phyloP scores from a whole-genome alignment of 352 stramenopile species.

The Phytopythium oedochilum region DNA sequence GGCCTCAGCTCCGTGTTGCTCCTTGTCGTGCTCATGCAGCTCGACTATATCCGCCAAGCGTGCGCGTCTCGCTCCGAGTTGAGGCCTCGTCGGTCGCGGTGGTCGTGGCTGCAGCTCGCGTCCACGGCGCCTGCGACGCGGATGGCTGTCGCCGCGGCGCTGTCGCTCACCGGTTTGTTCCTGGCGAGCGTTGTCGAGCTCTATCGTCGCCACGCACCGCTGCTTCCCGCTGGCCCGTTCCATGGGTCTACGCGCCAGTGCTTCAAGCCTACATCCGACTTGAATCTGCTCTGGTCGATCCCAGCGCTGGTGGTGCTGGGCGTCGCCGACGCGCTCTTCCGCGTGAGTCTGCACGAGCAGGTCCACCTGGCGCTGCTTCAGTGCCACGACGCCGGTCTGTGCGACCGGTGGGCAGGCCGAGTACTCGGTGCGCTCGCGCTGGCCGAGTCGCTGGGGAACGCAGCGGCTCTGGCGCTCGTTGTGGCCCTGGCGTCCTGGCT shows the following conservation, averaged over 20 bases:
- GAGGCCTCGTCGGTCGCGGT: background rate
- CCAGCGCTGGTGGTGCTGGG: slow-evolving; percentile 54
- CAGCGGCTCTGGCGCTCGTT: slow-evolving; percentile 41
- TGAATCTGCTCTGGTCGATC: slow-evolving; percentile 47
- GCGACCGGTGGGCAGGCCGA: slow-evolving; percentile 32
- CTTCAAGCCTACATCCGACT: slow-evolving; percentile 28
- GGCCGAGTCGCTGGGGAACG: slow-evolving; percentile 51
- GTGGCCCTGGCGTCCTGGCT: slow-evolving; percentile 54
- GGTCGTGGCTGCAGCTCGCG: slow-evolving; percentile 1
- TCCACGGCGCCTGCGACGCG: slow-evolving; percentile 19
- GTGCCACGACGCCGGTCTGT: background rate
- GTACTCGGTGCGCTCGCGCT: slow-evolving; percentile 44
- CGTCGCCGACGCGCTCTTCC: slow-evolving; percentile 55
- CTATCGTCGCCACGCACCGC: slow-evolving; percentile 38
- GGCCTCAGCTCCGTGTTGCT: slow-evolving; percentile 3
- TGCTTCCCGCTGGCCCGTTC: background rate
- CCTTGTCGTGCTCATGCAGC: background rate
- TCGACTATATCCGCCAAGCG: background rate
- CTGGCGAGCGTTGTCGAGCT: slow-evolving; percentile 72
- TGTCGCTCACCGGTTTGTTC: slow-evolving; percentile 65
- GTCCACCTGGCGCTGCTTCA: slow-evolving; percentile 29
- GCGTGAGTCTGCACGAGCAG: slow-evolving; percentile 52
- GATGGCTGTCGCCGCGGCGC: slow-evolving; percentile 45
- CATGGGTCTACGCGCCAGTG: slow-evolving; percentile 8
- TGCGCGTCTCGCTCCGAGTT: background rate